phyloP scores from a whole-genome alignment of 495 filamentous ascomycete species.

The Penicillium atrosanguineum region DNA sequence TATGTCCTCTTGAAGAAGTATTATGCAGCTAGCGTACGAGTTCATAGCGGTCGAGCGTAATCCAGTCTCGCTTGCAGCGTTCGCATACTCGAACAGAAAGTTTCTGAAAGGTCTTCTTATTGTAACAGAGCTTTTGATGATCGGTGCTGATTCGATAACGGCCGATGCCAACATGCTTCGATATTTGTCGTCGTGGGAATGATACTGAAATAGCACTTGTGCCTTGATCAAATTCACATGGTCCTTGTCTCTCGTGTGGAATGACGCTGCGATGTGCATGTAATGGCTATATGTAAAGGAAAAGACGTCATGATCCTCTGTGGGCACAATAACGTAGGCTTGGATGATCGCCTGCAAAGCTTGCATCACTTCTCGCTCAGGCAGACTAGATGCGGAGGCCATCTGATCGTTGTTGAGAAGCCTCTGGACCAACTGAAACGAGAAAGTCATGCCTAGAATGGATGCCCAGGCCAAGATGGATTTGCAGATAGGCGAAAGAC shows the following conservation, averaged over 20 bases:
- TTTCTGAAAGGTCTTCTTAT: constrained; percentile 4
- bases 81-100: constrained; percentile 4
- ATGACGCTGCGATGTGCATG: constrained; percentile 64
- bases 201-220: constrained; percentile 3
- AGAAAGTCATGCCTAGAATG: constrained; percentile 63
- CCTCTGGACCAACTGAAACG: constrained; percentile 62
- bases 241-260: constrained; percentile 46
- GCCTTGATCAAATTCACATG: not conserved
- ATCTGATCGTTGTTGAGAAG: constrained; percentile 39
- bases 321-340: constrained; percentile 62
- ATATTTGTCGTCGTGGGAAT: constrained; percentile 6
- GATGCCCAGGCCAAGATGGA: constrained; percentile 73
- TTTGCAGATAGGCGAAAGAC: constrained; percentile 57
- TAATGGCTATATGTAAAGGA: constrained; percentile 62
- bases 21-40: constrained; percentile 1
- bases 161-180: constrained; percentile 6
- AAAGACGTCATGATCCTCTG: constrained; percentile 61
- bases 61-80: constrained; percentile 7
- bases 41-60: constrained; percentile 6
- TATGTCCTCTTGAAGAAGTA: constrained; percentile 2
- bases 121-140: not conserved
- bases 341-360: constrained; percentile 64
- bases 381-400: not conserved
- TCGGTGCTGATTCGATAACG: constrained; percentile 2
- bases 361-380: constrained; percentile 46